Evolutionary conservation across 192 early-diverging fungal genomes (phyloP).

Genomic region (Backusella macrospora): DNA sequence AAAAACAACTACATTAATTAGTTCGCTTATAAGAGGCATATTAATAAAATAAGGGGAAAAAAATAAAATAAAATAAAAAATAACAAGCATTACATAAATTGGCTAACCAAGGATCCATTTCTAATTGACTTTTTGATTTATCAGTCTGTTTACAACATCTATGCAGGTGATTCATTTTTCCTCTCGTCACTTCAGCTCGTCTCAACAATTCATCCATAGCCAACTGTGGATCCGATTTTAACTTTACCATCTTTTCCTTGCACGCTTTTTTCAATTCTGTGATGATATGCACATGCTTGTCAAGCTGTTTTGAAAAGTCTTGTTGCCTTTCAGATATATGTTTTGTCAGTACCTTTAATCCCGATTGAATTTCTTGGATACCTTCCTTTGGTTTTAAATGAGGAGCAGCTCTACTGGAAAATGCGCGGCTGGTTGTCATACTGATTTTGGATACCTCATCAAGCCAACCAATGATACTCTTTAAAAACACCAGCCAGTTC

Average conservation of each 20-base stretch:
- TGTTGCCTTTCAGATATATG: conserved; percentile 2
- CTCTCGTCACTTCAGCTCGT: conserved; percentile 45
- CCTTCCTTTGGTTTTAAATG: neutral
- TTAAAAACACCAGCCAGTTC: conserved; percentile 12
- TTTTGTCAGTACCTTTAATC: conserved; percentile 9
- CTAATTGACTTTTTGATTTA: conserved; percentile 1
- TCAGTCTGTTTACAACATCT: conserved; percentile 36
- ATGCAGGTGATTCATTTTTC: conserved; percentile 39
- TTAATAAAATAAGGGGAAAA: too few species aligned
- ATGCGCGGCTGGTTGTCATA: conserved; percentile 7
- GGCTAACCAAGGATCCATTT: conserved; percentile 42
- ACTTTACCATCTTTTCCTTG: conserved; percentile 44
- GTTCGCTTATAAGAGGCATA: neutral
- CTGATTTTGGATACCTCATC: conserved; percentile 13
- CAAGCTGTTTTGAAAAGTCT: conserved; percentile 8
- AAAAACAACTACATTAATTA: neutral
- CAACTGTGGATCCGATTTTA: conserved; percentile 39
- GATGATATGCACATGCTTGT: conserved; percentile 41
- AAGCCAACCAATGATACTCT: conserved; percentile 9
- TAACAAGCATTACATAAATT: conserved; percentile 33
- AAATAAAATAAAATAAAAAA: neutral
- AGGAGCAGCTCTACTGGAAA: neutral
- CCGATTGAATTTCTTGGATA: neutral
- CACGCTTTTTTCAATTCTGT: conserved; percentile 44
- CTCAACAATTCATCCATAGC: conserved; percentile 44